Base-by-base conservation (phyloP, 2,329 filamentous ascomycete genomes). In the Chalaropsis ovoidea region DNA sequence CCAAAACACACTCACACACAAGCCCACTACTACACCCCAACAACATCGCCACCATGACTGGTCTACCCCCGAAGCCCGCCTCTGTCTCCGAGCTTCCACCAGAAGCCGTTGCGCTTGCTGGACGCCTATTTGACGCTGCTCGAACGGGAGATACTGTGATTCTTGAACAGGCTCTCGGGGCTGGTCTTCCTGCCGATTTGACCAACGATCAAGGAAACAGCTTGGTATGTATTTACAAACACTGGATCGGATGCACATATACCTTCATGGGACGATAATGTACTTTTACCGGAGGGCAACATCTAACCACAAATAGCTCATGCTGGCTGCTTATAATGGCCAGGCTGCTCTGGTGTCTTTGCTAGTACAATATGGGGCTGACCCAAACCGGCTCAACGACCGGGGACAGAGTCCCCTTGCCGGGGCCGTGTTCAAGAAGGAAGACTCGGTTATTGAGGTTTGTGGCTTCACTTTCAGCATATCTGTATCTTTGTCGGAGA, bases 171-270 rank as follows among this genome's bases (percentile, higher is more conserved):
- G 87, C 87, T 61, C 73, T 90, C 45, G 77, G 79, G 1, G 83
- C 82, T 1, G 86, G 87, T 1, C 76, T 90, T 31, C 86, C 86
- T 0, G 77, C 82, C 1, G 89, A 89, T 70, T 77, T 90, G 73
- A 88, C 86, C 24, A 89, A 90, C 70, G 81, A 86, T 62, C 86
- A 87, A 69, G 87, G 87, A 61, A 86, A 90, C 72, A 88, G 82
- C n/a, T 74, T 90, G 68, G 82, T 84, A 77, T 35, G 15, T 19
- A 43, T 62, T 4, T 43, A 35, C 7, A 7, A 3, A 39, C 35
- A 39, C 8, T n/a, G n/a, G 31, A 35, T 3, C 31, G 27, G 49
- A 56, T 27, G 6, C 52, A 8, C 22, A 31, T 13, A 17, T 56
- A 35, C 10, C 42, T 24, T 35, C 13, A 13, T 2, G 6, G 10